These are phyloP conservation scores for Amanita inopinata DNA, from an alignment of 768 basidiomycete genomes.

Conservation along the genomic window DNA sequence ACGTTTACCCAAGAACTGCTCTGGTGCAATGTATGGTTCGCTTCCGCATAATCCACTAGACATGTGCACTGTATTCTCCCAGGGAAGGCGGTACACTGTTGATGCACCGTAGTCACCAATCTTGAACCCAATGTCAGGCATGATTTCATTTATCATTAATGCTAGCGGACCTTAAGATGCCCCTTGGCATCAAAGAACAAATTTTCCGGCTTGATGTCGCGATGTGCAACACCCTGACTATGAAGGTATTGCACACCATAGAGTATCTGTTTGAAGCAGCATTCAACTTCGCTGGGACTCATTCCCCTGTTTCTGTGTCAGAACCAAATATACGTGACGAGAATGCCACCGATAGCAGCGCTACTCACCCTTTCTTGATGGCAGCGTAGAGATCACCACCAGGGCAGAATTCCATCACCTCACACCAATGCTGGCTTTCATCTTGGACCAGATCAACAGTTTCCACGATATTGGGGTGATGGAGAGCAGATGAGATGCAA, in stretches of 20 bases:
- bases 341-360: slow-evolving; percentile 6
- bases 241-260: slow-evolving; percentile 86
- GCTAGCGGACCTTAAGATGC: slow-evolving; percentile 72
- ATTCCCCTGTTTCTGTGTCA: slow-evolving; percentile 44
- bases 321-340: slow-evolving; percentile 5
- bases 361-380: slow-evolving; percentile 82
- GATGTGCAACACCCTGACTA: slow-evolving; percentile 93
- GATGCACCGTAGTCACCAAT: slow-evolving; percentile 98
- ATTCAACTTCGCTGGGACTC: slow-evolving; percentile 89
- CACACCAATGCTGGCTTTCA: slow-evolving; percentile 94
- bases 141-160: neutral
- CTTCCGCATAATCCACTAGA: slow-evolving; percentile 95
- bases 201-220: slow-evolving; percentile 98
- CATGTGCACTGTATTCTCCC: slow-evolving; percentile 96
- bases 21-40: slow-evolving; percentile 98
- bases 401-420: slow-evolving; percentile 99
- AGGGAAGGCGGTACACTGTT: slow-evolving; percentile 97
- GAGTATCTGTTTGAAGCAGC: slow-evolving; percentile 95
- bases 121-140: slow-evolving; percentile 29
- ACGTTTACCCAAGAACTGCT: slow-evolving; percentile 96
- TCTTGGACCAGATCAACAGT: slow-evolving; percentile 99
- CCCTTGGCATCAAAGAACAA: slow-evolving; percentile 88
- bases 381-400: slow-evolving; percentile 98
- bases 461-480: slow-evolving; percentile 92
- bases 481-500: slow-evolving; percentile 93